phyloP scores from a whole-genome alignment of 139 green algal species.

The Gonium pectorale region DNA sequence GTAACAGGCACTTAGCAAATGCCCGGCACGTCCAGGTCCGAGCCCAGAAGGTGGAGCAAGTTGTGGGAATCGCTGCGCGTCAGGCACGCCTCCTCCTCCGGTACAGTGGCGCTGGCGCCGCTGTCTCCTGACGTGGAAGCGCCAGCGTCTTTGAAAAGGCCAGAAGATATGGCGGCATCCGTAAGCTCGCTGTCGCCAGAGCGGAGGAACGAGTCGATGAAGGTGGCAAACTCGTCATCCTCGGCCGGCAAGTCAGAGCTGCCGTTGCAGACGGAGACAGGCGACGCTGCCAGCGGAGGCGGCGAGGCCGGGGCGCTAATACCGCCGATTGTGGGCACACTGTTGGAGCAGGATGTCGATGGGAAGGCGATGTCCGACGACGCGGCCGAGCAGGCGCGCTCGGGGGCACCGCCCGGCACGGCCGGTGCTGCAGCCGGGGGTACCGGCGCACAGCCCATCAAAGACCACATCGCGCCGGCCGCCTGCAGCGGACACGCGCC shows the following conservation, averaged over 20 bases:
- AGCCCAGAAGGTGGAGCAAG: conserved; percentile 1
- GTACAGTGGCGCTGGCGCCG: too few relatives aligned
- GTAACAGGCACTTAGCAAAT: neutral
- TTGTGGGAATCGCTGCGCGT: conserved; percentile 18
- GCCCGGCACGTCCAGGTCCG: neutral
- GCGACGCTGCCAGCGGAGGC: neutral
- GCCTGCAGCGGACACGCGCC: too few relatives aligned
- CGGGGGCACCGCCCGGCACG: neutral
- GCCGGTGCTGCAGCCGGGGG: neutral
- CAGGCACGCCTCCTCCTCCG: neutral
- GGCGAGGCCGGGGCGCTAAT: neutral
- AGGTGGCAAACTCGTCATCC: conserved; percentile 33
- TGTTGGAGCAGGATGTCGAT: conserved; percentile 12
- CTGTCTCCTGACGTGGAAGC: too few relatives aligned
- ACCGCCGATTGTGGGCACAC: neutral
- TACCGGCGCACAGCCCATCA: neutral
- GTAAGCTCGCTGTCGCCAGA: neutral
- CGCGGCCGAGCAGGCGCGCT: neutral
- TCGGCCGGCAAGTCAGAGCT: neutral
- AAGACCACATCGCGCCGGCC: conserved; percentile 5
- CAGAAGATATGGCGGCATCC: neutral
- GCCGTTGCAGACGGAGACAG: conserved; percentile 24
- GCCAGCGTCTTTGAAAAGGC: too few relatives aligned
- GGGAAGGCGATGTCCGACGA: neutral
- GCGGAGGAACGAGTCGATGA: conserved; percentile 12